These are phyloP conservation scores for Zelonia costaricensis DNA, from an alignment of 208 protist genomes.

Conservation along the genomic window DNA sequence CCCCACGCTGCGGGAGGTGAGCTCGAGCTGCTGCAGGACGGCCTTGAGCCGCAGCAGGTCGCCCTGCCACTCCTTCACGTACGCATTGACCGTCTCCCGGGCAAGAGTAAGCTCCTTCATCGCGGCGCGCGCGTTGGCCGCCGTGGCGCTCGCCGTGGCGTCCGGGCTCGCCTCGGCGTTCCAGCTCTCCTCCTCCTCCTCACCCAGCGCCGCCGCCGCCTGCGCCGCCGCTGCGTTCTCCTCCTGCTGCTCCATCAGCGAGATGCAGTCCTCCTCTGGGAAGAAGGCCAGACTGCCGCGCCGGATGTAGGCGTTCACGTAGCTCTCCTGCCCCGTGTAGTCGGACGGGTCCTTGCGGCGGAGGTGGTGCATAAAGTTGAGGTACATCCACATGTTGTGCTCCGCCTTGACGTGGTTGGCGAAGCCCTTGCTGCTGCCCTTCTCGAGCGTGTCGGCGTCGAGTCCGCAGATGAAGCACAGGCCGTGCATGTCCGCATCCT, in stretches of 20 bases:
- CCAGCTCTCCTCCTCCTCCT: slow-evolving; percentile 8
- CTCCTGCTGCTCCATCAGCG: slow-evolving; percentile 38
- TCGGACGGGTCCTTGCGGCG: slow-evolving; percentile 73
- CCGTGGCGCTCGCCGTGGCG: too few species aligned
- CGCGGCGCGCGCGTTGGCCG: slow-evolving; percentile 4
- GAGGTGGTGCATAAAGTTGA: slow-evolving; percentile 93
- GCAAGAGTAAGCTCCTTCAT: slow-evolving; percentile 39
- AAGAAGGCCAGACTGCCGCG: slow-evolving; percentile 73
- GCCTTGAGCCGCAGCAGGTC: slow-evolving; percentile 44
- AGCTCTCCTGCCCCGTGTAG: slow-evolving; percentile 87
- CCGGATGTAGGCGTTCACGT: slow-evolving; percentile 65
- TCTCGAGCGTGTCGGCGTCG: slow-evolving; percentile 81
- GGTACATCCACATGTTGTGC: slow-evolving; percentile 97
- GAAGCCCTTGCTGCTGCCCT: slow-evolving; percentile 66
- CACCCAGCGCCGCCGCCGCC: slow-evolving; percentile 28
- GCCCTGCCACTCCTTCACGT: slow-evolving; percentile 36
- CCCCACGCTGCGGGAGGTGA: slow-evolving; percentile 18
- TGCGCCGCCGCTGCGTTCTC: slow-evolving; percentile 2
- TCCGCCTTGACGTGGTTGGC: slow-evolving; percentile 83
- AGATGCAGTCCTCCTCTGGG: slow-evolving; percentile 63
- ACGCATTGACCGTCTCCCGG: slow-evolving; percentile 31
- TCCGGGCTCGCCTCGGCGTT: background rate
- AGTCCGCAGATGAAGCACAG: slow-evolving; percentile 95
- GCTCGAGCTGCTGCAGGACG: slow-evolving; percentile 54
- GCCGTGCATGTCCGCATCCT: slow-evolving; percentile 79